Evolutionary conservation across 108 stramenopile species (phyloP), one percentile per base, ranked within the genome.

Genomic region (Parietichytrium sp.): DNA sequence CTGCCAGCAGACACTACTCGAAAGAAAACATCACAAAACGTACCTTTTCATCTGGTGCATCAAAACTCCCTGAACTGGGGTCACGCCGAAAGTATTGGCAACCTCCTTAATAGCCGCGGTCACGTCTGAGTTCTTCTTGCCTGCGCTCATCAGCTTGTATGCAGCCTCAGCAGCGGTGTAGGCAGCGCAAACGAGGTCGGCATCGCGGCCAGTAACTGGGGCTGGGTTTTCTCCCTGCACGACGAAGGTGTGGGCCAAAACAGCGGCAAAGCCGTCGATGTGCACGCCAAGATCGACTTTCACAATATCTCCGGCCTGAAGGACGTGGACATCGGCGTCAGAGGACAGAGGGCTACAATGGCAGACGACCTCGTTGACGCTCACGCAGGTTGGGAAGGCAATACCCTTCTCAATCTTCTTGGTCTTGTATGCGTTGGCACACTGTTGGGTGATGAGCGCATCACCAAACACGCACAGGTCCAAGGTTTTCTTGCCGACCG

Each of bases 271-370:
- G 36, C 97, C 97, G 85, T 98, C 99, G 49, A 99, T 92, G 92
- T 99, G 97, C 79, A 95, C 96, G 52, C 97, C 99, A 47, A 98
- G 91, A 89, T 99, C 99, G 23, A 98, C 91, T 91, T 99, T 99
- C 30, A 99, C 99, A 55, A 98, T 85, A 89, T 99, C 99, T 29
- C 96, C 97, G 7, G 85, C 94, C 79, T 93, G 92, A 42, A 99
- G 81, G 2, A 77, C 54, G 45, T 80, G 81, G 53, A 85, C 79
- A 13, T 52, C 53, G 81, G 88, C 92, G 86, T 98, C 97, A 27
- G 92, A 91, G 2, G 89, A 86, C 51, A 99, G 90, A 3, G 99
- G 99, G 48, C 93, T 93, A 89, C 91, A 91, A 88, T 99, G 97
- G 90, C 96, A 98, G 47, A 98, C 95, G 54, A 92, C 83, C 81